Evolutionary conservation across 257 asterid species (phyloP), one percentile per base, ranked within the genome.

Genomic region (Scutellaria barbata): DNA sequence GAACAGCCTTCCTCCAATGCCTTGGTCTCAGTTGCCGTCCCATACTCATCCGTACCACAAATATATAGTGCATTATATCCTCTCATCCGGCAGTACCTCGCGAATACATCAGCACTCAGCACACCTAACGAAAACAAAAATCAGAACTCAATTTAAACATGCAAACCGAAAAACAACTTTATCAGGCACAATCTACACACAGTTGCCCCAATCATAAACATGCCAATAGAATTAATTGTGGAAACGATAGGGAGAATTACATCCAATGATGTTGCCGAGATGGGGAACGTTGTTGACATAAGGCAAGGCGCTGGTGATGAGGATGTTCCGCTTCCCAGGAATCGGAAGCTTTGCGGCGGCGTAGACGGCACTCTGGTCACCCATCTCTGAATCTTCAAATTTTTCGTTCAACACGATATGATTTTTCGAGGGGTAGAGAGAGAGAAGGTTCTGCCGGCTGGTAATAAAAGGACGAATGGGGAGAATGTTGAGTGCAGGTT

Each of bases 41-140:
- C 99, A 39, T 95, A 95, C 83, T 95, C 99, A 75, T 95, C 99
- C 37, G 99, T 92, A 45, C 99, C 99, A 77, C 99, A 95, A 6
- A 92, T 87, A 56, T 89, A 95, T 57, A 95, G 33, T 9, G 90
- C 78, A 73, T 89, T 89, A 69, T 91, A 89, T 13, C 96, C 97
- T 74, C 99, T 80, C 62, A 81, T 72, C 66, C 99, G 87, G 82
- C 96, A 94, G 67, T 85, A 94, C 77, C 99, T 79, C 63, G 98
- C 96, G 48, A 80, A 92, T 16, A 89, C 99, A 81, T 95, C 98
- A 14, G 99, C 99, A 79, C 99, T 95, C 90, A 95, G 79, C 67
- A 95, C 99, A 76, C 94, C 99, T 95, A 40, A 48, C 60, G 77
- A 81, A 46, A 63, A 56, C 63, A 25, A 65, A 43, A 62, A 13